A percentile compares a stretch with the other conserved stretches of the same genome.
These are phyloP conservation scores for Penicillium nucicola DNA, from an alignment of 495 filamentous ascomycete genomes.

Conservation along the genomic window DNA sequence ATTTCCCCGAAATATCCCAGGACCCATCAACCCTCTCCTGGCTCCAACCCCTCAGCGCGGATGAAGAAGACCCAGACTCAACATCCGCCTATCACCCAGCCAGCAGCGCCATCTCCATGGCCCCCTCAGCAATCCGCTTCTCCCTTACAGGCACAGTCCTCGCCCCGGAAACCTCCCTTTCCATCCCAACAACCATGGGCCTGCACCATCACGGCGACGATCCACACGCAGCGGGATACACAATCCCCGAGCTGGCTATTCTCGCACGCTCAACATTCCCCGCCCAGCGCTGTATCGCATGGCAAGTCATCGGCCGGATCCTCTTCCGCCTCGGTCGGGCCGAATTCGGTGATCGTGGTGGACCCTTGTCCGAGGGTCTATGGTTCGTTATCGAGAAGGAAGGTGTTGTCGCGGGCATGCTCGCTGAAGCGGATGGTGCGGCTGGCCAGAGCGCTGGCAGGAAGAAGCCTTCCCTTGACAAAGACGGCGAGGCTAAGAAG, in stretches of 20 bases:
- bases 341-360: slow-evolving; percentile 66
- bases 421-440: slow-evolving; percentile 59
- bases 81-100: slow-evolving; percentile 74
- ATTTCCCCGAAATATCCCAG: slow-evolving; percentile 81
- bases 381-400: slow-evolving; percentile 78
- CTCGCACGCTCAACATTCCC: slow-evolving; percentile 79
- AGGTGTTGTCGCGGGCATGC: slow-evolving; percentile 67
- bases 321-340: slow-evolving; percentile 78
- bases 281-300: slow-evolving; percentile 85
- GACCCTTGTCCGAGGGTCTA: slow-evolving; percentile 57
- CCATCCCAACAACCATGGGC: slow-evolving; percentile 69
- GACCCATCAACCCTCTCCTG: slow-evolving; percentile 85
- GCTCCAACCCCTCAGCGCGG: slow-evolving; percentile 72
- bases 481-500: slow-evolving; percentile 8
- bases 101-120: slow-evolving; percentile 57
- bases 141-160: slow-evolving; percentile 77
- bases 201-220: slow-evolving; percentile 94
- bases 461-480: slow-evolving; percentile 11
- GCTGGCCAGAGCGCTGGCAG: slow-evolving; percentile 7
- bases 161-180: slow-evolving; percentile 66
- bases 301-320: slow-evolving; percentile 83
- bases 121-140: slow-evolving; percentile 81
- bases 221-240: slow-evolving; percentile 92
- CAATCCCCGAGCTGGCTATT: slow-evolving; percentile 80
- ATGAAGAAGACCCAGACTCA: slow-evolving; percentile 46